Conservation (phyloP, 2,329 filamentous ascomycete genomes). For the Claviceps cyperi region DNA sequence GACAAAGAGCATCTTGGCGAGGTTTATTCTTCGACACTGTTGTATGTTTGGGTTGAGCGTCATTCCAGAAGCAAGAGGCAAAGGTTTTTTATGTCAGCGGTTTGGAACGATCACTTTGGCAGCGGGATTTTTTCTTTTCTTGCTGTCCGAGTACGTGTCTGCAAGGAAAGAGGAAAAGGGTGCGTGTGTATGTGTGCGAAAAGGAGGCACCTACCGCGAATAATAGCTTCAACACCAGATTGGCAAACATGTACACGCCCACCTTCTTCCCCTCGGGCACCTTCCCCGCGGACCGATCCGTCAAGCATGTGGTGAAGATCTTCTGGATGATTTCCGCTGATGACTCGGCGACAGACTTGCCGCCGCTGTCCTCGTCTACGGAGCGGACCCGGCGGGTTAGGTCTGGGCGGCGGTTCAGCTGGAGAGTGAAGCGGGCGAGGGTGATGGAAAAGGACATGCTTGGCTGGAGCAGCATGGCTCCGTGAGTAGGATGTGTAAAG, state of each 20-base stretch:
- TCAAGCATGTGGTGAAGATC: conserved; percentile 80
- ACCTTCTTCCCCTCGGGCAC: conserved; percentile 71
- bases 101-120: not conserved
- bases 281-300: conserved; percentile 56
- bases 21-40: conserved; percentile 65
- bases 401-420: conserved; percentile 66
- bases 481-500: conserved; percentile 64
- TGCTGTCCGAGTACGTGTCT: not conserved
- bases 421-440: conserved; percentile 70
- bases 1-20: conserved; percentile 76
- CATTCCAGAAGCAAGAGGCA: not conserved
- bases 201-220: conserved; percentile 48
- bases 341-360: conserved; percentile 69
- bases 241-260: conserved; percentile 84
- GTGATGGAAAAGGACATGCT: conserved; percentile 70
- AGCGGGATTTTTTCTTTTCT: not conserved
- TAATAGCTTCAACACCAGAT: conserved; percentile 75
- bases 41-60: not conserved
- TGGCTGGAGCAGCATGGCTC: conserved; percentile 68
- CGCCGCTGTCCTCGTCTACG: conserved; percentile 46
- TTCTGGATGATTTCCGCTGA: conserved; percentile 82
- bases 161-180: not conserved
- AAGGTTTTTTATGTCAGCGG: not conserved
- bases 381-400: conserved; percentile 53
- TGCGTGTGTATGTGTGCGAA: not conserved